Base-by-base conservation (phyloP, 768 basidiomycete species). In the Dioszegia aurantiaca region DNA sequence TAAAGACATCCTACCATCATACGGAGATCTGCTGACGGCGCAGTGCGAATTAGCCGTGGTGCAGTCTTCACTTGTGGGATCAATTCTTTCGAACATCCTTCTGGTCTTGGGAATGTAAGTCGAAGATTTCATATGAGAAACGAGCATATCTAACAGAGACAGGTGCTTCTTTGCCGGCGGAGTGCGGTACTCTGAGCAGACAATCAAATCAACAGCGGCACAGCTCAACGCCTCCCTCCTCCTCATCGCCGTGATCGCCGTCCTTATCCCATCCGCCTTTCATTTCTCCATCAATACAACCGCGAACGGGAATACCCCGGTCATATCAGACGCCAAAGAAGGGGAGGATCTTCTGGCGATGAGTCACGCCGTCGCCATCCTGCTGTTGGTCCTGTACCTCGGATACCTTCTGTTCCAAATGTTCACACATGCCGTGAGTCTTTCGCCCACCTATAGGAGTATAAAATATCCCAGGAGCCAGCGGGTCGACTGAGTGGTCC, bases 1-100 rank as follows among this genome's bases (percentile, higher is more conserved):
- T 68, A 24, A 23, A 63, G 57, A 4, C 11, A 31, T n/a, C 11
- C 11, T 5, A 6, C 3, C 24, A 21, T 36, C 45, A 31, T 28
- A 8, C 14, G 16, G 36, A 24, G 24, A 46, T 24, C 12, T 9
- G 60, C 47, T 58, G 27, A 60, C 48, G n/a, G 19, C 17, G 5
- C 55, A 81, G 80, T 82, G 82, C 65, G 80, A 84, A 65, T 74
- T 84, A 4, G 80, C 80, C 45, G 78, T 83, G 28, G 82, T 83
- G 17, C 83, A 83, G 61, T 81, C 82, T 42, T 79, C 80, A 3
- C 69, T 83, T 8, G 77, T 83, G 12, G 83, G 83, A 41, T 81
- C 81, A 23, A 78, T 83, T 28, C 59, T 84, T 39, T 82, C 81
- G 61, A 79, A 79, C 57, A 64, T 78, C 41, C 60, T 79, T 19